Evolutionary conservation across 371 early-diverging fungal species (phyloP), one percentile per base, ranked within the genome.

Genomic region (Mucor saturninus): DNA sequence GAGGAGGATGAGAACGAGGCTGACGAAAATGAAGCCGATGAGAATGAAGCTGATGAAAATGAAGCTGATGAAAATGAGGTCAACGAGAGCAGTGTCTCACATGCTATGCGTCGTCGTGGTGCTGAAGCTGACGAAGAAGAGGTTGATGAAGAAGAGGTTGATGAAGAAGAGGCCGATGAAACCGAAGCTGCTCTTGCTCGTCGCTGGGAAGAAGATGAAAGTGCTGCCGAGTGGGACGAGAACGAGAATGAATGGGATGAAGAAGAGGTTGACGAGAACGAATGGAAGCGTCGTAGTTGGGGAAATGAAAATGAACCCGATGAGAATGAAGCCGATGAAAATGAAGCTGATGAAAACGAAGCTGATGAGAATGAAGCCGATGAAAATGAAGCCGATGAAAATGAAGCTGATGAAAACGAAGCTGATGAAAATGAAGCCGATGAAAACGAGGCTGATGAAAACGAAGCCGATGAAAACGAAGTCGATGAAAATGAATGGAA

Each of bases 221-320:
- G 35, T 35, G 35, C 35, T 35, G 35, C 35, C 35, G 35, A 35
- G 35, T 35, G 35, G 35, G 35, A 35, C 35, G 35, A 35, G 35
- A 48, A 55, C 10, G 62, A 62, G 2, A 56, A 62, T 21, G 61
- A 54, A 15, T 54, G 48, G 9, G 49, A 57, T 32, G 64, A 63
- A 28, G 15, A 60, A 9, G 51, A 57, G 0, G 28, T 13, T 9
- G 57, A 64, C 26, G 29, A 26, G 9, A 42, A 63, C 29, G 64
- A 64, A 10, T 31, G 29, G 14, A 52, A 31, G 52, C 52, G 52
- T 29, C 40, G 52, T 6, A 35, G 35, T 6, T 35, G 35, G 35
- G 51, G 50, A 9, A 48, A 64, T 10, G 59, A 43, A 13, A 43
- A 46, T 21, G 46, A 46, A 46, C n/a, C 43, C 3, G 21, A 50